These are phyloP conservation scores for Golubevia sp. DNA, from an alignment of 1,284 basidiomycete species.

Conservation along the genomic window DNA sequence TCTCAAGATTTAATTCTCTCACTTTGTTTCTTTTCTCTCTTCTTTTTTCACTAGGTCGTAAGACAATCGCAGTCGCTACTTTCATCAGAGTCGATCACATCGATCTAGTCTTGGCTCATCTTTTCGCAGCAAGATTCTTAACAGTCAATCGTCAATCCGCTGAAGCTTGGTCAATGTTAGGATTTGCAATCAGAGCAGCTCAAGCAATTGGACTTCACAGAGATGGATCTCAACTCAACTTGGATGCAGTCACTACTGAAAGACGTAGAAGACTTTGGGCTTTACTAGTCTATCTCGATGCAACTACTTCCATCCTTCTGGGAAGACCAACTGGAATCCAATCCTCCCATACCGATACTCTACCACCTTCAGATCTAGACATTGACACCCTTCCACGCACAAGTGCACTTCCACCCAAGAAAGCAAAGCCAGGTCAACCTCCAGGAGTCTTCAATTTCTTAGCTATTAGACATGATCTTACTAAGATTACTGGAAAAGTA, in stretches of 20 bases:
- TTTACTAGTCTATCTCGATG: constrained; percentile 88
- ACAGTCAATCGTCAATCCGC: constrained; percentile 85
- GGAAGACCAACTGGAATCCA: constrained; percentile 87
- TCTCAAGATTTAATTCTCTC: no score
- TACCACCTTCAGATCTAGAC: constrained; percentile 80
- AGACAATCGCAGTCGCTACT: constrained; percentile 39
- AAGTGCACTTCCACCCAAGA: constrained; percentile 26
- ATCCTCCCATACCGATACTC: constrained; percentile 72
- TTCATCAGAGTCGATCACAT: constrained; percentile 53
- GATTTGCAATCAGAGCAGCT: constrained; percentile 87
- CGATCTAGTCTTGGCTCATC: constrained; percentile 47
- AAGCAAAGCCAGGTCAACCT: constrained; percentile 59
- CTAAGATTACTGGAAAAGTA: constrained; percentile 84
- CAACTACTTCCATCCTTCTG: constrained; percentile 85
- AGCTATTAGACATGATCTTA: constrained; percentile 81
- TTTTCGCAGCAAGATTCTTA: constrained; percentile 76
- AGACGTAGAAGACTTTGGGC: constrained; percentile 90
- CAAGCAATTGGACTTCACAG: constrained; percentile 91
- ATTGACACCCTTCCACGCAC: constrained; percentile 65
- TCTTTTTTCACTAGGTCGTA: constrained; percentile 9
- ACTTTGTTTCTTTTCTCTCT: no score
- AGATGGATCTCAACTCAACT: constrained; percentile 73
- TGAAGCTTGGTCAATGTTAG: constrained; percentile 93
- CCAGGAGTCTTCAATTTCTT: constrained; percentile 87
- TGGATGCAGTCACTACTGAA: constrained; percentile 76